Conservation (phyloP, 345 rosid species). For the Eutrema heterophyllum region DNA sequence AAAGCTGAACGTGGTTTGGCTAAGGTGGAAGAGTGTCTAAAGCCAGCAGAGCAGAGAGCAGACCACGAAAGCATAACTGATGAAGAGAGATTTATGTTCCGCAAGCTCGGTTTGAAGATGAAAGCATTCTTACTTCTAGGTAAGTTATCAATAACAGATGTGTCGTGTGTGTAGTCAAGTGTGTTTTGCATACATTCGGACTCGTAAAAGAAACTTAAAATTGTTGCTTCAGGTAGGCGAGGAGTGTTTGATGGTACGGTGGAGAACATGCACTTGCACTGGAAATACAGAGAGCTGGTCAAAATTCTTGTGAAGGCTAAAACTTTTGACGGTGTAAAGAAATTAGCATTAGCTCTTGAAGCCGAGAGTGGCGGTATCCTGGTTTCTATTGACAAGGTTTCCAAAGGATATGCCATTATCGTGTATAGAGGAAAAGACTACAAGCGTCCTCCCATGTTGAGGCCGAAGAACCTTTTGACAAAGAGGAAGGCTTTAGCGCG, state of each 20-base stretch:
- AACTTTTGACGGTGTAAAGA: slow-evolving; percentile 73
- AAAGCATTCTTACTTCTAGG: slow-evolving; percentile 94
- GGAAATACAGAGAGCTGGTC: slow-evolving; percentile 89
- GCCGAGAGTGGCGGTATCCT: slow-evolving; percentile 90
- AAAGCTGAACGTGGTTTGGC: slow-evolving; percentile 67
- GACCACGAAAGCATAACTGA: slow-evolving; percentile 78
- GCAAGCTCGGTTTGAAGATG: slow-evolving; percentile 92
- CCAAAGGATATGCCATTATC: slow-evolving; percentile 85
- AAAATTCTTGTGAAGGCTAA: slow-evolving; percentile 72
- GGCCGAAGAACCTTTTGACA: slow-evolving; percentile 86
- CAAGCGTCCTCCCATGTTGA: slow-evolving; percentile 69
- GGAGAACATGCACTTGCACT: slow-evolving; percentile 98
- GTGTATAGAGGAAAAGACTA: slow-evolving; percentile 84
- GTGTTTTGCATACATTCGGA: neutral
- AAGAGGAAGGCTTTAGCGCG: slow-evolving; percentile 98
- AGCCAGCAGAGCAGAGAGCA: slow-evolving; percentile 59
- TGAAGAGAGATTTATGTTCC: slow-evolving; percentile 97
- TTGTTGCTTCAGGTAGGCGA: slow-evolving; percentile 62
- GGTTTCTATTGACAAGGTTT: slow-evolving; percentile 75
- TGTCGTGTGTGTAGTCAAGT: neutral
- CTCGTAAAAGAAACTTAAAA: slow-evolving; percentile 21
- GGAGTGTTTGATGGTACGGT: slow-evolving; percentile 96
- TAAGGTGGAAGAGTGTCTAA: slow-evolving; percentile 71
- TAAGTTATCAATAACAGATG: slow-evolving; percentile 23
- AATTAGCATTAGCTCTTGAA: slow-evolving; percentile 86